Percentiles rank a stretch among this genome's conserved stretches.
These are phyloP conservation scores for Neophaeococcomyces mojaviensis DNA, from an alignment of 2,329 filamentous ascomycete species.

Conservation along the genomic window DNA sequence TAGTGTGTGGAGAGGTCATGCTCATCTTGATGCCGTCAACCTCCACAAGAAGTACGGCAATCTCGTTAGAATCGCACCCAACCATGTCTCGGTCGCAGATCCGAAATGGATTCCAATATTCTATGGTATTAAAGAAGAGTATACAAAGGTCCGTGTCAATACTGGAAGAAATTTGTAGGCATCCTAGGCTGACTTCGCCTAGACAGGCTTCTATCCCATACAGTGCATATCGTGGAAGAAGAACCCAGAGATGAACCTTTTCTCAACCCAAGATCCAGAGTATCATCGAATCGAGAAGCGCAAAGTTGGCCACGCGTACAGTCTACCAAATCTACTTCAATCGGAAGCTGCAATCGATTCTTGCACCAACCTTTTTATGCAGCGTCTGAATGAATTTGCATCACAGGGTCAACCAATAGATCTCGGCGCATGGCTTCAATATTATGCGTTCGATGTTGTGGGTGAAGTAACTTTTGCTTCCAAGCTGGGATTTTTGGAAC, in stretches of 20 bases:
- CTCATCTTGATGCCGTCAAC: conserved; percentile 59
- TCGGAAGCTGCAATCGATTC: conserved; percentile 24
- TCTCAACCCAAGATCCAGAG: conserved; percentile 65
- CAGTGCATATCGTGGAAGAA: conserved; percentile 43
- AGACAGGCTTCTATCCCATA: conserved; percentile 18
- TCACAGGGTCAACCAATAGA: conserved; percentile 29
- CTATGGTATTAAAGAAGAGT: conserved; percentile 20
- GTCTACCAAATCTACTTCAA: conserved; percentile 21
- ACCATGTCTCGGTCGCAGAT: conserved; percentile 64
- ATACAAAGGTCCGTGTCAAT: conserved; percentile 10
- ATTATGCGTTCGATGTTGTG: conserved; percentile 36
- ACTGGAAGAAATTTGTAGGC: too few relatives aligned
- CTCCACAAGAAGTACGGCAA: conserved; percentile 66
- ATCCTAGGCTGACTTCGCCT: neutral
- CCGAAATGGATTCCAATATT: conserved; percentile 36
- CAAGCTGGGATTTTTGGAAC: conserved; percentile 37
- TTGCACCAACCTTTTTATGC: conserved; percentile 53
- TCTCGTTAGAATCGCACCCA: conserved; percentile 67
- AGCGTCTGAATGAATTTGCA: conserved; percentile 33
- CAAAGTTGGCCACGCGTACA: conserved; percentile 21
- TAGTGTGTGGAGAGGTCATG: conserved; percentile 57
- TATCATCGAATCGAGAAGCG: conserved; percentile 49
- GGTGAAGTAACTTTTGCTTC: conserved; percentile 35
- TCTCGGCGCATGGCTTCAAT: conserved; percentile 54
- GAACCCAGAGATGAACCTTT: conserved; percentile 60